Base-by-base conservation (phyloP, 1,139 yeast species). In the Suhomyces maxii region DNA sequence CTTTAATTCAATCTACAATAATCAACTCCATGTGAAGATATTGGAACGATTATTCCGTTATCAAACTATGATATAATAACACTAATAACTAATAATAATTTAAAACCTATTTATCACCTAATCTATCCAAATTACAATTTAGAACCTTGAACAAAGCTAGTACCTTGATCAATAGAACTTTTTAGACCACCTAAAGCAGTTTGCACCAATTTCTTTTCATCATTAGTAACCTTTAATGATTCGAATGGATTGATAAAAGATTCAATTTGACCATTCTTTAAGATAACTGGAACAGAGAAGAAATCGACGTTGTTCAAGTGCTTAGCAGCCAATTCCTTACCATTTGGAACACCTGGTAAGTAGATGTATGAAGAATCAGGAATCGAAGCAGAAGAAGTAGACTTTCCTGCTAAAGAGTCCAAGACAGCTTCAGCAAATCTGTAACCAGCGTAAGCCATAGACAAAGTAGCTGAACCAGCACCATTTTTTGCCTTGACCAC, bases 381-480 rank as follows among this genome's bases (percentile, higher is more conserved):
- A n/a, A 74, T 54, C 12, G 58, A 53, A 39, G 7, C 55, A 13
- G 55, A 48, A 13, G 55, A 48, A 23, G 61, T 47, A 11, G 52
- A n/a, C 33, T 59, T 58, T 11, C 77, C 73, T 13, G 67, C 57
- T 44, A 70, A 60, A 3, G 84, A 79, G 43, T 64, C 64, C 46
- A 82, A 63, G 30, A 82, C 69, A 39, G 69, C 66, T 52, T 77
- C 79, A 28, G 86, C 82, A 66, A 85, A 84, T 54, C 84, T 73
- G 67, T 81, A 83, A 35, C 89, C 91, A 28, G 90, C 89, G 56
- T 77, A 80, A 13, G 90, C 89, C 91, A 85, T 85, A 1, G 88
- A 82, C 54, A 85, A 73, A 12, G 91, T 85, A 26, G 90, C 91
- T 8, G 89, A 83, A 8, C 91, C 91, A 36, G 83, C 84, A 51